Evolutionary conservation across 805 yeast genomes (phyloP).

Genomic region (Clavispora vitiphila): DNA sequence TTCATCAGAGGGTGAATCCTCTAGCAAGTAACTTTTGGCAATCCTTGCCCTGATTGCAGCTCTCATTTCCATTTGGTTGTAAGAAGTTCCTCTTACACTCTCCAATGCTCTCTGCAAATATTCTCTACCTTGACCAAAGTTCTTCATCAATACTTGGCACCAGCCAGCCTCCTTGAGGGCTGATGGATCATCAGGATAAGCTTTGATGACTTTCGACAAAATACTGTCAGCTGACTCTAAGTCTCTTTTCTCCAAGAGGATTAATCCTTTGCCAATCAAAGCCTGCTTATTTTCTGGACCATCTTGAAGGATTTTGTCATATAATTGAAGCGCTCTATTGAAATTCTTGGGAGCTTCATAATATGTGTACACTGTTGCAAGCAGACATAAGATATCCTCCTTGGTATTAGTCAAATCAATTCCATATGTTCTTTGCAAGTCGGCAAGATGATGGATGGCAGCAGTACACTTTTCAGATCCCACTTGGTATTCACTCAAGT

Average conservation of each 20-base stretch:
- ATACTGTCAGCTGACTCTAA: constrained; percentile 49
- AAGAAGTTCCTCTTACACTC: constrained; percentile 45
- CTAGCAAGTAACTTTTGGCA: constrained; percentile 56
- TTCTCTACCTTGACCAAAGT: constrained; percentile 47
- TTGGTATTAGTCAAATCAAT: constrained; percentile 47
- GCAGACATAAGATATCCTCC: constrained; percentile 54
- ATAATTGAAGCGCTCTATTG: constrained; percentile 65
- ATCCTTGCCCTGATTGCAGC: constrained; percentile 68
- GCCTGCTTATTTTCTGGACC: constrained; percentile 50
- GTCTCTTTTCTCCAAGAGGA: constrained; percentile 62
- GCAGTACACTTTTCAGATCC: constrained; percentile 57
- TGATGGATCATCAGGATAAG: constrained; percentile 47
- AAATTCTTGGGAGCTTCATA: constrained; percentile 89
- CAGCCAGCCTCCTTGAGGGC: constrained; percentile 73
- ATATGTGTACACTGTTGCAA: constrained; percentile 76
- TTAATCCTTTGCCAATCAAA: constrained; percentile 75
- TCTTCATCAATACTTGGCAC: constrained; percentile 60
- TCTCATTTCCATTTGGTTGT: constrained; percentile 48
- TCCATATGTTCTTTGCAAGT: constrained; percentile 42
- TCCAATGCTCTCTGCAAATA: constrained; percentile 42
- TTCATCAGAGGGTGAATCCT: constrained; percentile 12
- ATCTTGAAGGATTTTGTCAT: constrained; percentile 50
- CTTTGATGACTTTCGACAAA: constrained; percentile 45
- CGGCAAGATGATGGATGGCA: constrained; percentile 54
- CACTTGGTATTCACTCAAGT: constrained; percentile 55